Evolutionary conservation across 2,329 filamentous ascomycete species (phyloP), one percentile per base, ranked within the genome.

Genomic region (Xylaria sp.): DNA sequence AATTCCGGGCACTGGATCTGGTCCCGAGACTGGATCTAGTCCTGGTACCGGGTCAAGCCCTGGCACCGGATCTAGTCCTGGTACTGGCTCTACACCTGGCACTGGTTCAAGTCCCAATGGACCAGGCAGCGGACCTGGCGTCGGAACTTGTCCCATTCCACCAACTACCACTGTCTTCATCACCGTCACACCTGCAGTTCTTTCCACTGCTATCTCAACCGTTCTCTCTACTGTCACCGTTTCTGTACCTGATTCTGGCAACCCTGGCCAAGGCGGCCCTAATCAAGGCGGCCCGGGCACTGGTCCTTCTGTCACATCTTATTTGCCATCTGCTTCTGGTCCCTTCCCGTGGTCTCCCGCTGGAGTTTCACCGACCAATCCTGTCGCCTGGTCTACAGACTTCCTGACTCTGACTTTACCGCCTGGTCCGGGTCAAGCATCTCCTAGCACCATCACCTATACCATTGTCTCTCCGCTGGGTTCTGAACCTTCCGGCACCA

Each of bases 131-230:
- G 33, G 21, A 2, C 7, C 51, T 42, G 51, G 45, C 11, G 69
- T 53, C 45, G 65, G 73, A 50, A 80, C 77, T 23, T 84, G 83
- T 67, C 73, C 77, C 63, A 61, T 75, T 42, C 69, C 76, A 60
- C 71, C 72, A 7, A 78, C 78, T 37, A 78, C 75, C 37, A 84
- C 82, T 40, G 76, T 84, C 63, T 81, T 83, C 67, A 72, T 85
- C 66, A 84, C 83, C 35, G 74, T 83, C 52, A 76, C 75, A 55
- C 76, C 78, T 14, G 71, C 73, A 60, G 71, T 67, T 46, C 64
- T 75, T 5, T 67, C 72, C 23, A 70, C 70, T 50, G 67, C 71
- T 47, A 33, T 72, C 14, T 74, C 74, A 57, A 74, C 74, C 54
- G 58, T 73, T 62, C 60, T 75, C 62, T 76, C 74, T 15, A 76